phyloP scores from a whole-genome alignment of 129 eudicot genomes.

The Dittrichia graveolens region DNA sequence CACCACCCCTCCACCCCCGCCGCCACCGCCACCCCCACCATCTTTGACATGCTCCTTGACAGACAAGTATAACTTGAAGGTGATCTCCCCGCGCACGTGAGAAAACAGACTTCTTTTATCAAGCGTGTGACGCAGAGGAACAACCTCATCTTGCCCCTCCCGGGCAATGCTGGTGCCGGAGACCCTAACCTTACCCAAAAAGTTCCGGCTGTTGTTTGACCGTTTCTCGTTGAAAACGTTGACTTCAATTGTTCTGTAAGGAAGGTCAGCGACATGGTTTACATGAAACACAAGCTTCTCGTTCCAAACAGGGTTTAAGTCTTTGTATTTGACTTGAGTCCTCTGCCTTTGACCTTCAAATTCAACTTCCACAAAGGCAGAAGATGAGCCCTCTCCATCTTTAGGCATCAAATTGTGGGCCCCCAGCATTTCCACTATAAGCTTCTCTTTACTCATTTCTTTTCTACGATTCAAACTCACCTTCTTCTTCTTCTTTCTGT shows the following conservation, averaged over 20 bases:
- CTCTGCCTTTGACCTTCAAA: slow-evolving; percentile 75
- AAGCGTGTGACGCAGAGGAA: slow-evolving; percentile 71
- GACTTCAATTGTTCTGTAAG: slow-evolving; percentile 79
- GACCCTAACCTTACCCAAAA: slow-evolving; percentile 79
- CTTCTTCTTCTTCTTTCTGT: neutral
- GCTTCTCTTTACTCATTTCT: slow-evolving; percentile 69
- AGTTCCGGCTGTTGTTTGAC: slow-evolving; percentile 77
- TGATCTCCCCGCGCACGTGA: slow-evolving; percentile 86
- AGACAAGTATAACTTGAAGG: slow-evolving; percentile 68
- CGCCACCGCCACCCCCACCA: slow-evolving; percentile 32
- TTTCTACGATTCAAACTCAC: slow-evolving; percentile 19
- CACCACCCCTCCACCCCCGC: slow-evolving; percentile 18
- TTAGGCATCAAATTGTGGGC: slow-evolving; percentile 96
- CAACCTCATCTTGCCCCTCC: slow-evolving; percentile 57
- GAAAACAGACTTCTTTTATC: slow-evolving; percentile 86
- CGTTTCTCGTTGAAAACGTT: slow-evolving; percentile 80
- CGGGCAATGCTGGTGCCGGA: slow-evolving; percentile 70
- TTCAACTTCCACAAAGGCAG: slow-evolving; percentile 91
- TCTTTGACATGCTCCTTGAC: slow-evolving; percentile 55
- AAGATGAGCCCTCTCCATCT: slow-evolving; percentile 96
- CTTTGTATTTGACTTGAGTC: slow-evolving; percentile 74
- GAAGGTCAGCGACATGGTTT: slow-evolving; percentile 74
- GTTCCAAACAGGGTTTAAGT: slow-evolving; percentile 88
- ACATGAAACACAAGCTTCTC: slow-evolving; percentile 85
- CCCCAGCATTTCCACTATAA: slow-evolving; percentile 88